Conservation (phyloP, 2,329 filamentous ascomycete genomes). For the Fusarium sp. region DNA sequence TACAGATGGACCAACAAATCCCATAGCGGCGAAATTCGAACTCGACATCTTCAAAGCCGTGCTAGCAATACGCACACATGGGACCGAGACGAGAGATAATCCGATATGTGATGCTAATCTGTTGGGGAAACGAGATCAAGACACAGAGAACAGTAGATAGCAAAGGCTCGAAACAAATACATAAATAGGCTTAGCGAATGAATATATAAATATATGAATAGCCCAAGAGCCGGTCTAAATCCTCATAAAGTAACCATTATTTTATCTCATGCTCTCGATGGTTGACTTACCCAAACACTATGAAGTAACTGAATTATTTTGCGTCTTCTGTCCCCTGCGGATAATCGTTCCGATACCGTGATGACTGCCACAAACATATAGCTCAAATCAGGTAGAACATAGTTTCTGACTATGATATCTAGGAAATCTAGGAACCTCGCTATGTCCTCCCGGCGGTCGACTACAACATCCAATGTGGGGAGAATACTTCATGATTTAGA, state of each 20-base stretch:
- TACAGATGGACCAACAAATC: conserved; percentile 48
- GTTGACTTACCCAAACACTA: not conserved
- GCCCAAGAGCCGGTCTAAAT: not conserved
- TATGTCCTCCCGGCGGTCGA: not conserved
- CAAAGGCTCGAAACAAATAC: not conserved
- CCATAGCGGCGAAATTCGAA: conserved; percentile 37
- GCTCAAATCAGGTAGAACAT: not conserved
- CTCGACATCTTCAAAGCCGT: conserved; percentile 32
- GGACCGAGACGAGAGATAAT: conserved; percentile 31
- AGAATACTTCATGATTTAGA: not conserved
- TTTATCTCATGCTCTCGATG: not conserved
- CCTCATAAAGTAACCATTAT: not conserved
- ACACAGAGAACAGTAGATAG: not conserved
- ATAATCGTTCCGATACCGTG: not conserved
- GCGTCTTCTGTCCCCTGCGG: not conserved
- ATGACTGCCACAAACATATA: not conserved
- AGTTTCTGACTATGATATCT: not conserved
- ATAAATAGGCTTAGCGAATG: not conserved
- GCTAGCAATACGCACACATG: conserved; percentile 37
- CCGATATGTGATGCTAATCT: not conserved
- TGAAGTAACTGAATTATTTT: not conserved
- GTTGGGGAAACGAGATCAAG: not conserved
- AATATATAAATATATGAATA: not conserved
- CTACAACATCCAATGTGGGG: conserved; percentile 10
- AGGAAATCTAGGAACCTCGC: not conserved